phyloP scores from a whole-genome alignment of 768 basidiomycete genomes.

The Agrocybe praecox region DNA sequence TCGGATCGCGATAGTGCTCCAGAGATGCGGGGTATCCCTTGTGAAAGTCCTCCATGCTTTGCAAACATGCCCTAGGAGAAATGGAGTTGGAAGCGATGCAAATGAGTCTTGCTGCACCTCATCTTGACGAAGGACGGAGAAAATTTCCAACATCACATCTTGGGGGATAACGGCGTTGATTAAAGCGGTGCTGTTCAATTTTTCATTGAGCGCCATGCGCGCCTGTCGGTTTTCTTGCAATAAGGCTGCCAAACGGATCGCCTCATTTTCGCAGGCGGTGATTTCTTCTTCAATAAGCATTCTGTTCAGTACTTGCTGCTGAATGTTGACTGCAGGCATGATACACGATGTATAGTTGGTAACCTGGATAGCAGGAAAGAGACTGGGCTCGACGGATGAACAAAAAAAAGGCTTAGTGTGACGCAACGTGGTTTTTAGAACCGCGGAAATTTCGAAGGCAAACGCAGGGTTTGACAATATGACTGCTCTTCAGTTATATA shows the following conservation, averaged over 20 bases:
- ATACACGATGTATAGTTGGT: no score
- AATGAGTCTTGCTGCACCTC: not conserved
- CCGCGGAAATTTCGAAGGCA: no score
- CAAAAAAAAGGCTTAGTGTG: not conserved
- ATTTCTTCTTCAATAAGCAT: not conserved
- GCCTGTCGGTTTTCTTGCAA: not conserved
- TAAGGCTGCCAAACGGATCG: not conserved
- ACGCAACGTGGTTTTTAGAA: not conserved
- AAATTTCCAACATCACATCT: not conserved
- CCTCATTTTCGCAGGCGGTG: not conserved
- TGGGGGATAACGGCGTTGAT: not conserved
- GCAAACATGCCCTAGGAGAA: conserved; percentile 5
- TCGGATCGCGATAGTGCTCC: not conserved
- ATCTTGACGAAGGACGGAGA: not conserved
- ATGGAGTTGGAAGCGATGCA: not conserved
- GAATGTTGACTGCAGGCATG: not conserved
- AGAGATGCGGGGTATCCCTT: not conserved
- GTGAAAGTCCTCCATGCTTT: conserved; percentile 2
- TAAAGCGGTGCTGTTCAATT: not conserved
- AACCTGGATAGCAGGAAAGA: no score
- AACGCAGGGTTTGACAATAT: no score
- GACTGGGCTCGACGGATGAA: no score
- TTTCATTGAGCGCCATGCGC: not conserved
- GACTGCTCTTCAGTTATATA: no score
- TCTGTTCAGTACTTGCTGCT: not conserved